phyloP scores from a whole-genome alignment of 257 asterid genomes.

The Salvia miltiorrhiza region DNA sequence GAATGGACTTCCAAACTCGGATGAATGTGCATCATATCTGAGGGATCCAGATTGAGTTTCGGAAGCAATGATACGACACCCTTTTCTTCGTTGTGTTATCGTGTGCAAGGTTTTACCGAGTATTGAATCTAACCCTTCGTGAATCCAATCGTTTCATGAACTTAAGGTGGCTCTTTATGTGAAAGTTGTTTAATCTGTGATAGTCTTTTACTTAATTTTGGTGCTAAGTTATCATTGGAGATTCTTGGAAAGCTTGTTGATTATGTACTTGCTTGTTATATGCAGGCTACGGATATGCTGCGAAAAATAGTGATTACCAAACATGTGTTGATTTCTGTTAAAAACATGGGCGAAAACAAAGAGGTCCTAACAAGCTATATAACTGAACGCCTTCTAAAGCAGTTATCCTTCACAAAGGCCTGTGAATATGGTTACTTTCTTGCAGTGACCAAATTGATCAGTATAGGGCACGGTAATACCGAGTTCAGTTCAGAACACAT shows the following conservation, averaged over 20 bases:
- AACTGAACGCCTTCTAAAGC: slow-evolving; percentile 35
- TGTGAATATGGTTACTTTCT: slow-evolving; percentile 55
- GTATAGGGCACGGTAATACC: slow-evolving; percentile 46
- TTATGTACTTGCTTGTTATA: background rate
- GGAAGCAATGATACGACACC: background rate
- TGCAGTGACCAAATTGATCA: slow-evolving; percentile 55
- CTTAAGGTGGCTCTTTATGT: background rate
- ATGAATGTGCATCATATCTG: background rate
- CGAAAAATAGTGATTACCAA: slow-evolving; percentile 24
- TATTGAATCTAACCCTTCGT: background rate
- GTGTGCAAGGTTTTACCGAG: background rate
- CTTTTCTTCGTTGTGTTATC: background rate
- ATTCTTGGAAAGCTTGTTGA: background rate
- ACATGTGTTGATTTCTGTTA: slow-evolving; percentile 38
- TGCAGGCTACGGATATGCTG: slow-evolving; percentile 45
- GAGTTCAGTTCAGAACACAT: slow-evolving; percentile 17
- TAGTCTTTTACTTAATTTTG: background rate
- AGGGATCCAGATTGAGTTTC: background rate
- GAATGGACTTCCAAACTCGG: background rate
- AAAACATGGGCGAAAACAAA: slow-evolving; percentile 26
- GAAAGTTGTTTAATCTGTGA: background rate
- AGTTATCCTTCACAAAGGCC: slow-evolving; percentile 34
- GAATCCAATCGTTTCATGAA: background rate
- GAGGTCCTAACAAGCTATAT: slow-evolving; percentile 37
- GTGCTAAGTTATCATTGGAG: background rate